Conservation (phyloP, 2,329 filamentous ascomycete genomes). For the Periglandula ipomoeae region DNA sequence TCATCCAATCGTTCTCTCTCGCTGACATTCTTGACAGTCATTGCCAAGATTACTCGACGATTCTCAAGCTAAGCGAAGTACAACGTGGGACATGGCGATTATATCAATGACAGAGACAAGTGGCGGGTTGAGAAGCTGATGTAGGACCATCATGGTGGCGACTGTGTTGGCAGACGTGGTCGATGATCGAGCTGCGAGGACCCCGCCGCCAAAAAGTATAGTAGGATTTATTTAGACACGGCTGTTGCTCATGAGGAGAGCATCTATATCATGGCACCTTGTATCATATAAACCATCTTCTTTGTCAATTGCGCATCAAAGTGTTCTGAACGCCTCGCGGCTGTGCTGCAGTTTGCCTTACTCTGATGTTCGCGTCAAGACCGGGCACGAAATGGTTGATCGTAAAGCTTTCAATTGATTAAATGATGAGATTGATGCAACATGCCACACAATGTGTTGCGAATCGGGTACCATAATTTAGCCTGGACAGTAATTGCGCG, state of each 20-base stretch:
- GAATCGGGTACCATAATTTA: too few species aligned
- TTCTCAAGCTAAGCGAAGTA: constrained; percentile 53
- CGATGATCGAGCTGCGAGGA: background rate
- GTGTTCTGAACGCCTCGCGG: background rate
- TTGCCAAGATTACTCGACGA: constrained; percentile 87
- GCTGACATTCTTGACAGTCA: constrained; percentile 48
- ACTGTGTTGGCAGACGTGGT: background rate
- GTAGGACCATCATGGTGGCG: background rate
- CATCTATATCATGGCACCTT: constrained; percentile 1
- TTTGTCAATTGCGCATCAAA: background rate
- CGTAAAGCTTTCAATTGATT: too few species aligned
- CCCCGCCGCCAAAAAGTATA: background rate
- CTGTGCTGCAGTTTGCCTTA: background rate
- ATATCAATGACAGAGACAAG: background rate
- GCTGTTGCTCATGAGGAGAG: background rate
- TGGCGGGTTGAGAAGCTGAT: background rate
- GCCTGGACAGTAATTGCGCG: too few species aligned
- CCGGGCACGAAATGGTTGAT: background rate
- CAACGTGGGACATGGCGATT: background rate
- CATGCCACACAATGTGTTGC: too few species aligned
- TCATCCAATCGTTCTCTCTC: background rate
- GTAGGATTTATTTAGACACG: background rate
- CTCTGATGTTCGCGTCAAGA: background rate
- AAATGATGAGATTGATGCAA: too few species aligned
- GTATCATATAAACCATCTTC: constrained; percentile 1